Evolutionary conservation across 208 protist genomes (phyloP).

Genomic region (Leishmania mexicana): DNA sequence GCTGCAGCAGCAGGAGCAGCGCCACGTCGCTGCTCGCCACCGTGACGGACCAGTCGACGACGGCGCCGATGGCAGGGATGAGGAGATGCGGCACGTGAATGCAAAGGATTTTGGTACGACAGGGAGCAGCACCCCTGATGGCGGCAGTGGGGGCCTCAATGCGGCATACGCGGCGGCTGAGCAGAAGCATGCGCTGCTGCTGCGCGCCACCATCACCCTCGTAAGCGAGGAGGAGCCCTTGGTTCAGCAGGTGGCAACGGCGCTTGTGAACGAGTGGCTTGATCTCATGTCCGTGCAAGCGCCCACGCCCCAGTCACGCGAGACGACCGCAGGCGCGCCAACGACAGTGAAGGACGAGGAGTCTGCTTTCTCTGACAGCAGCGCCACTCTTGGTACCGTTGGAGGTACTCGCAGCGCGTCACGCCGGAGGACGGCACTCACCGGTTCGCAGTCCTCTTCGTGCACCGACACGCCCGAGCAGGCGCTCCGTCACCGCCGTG

Average conservation of each 20-base stretch:
- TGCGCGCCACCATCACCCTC: slow-evolving; percentile 31
- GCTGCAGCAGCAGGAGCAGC: slow-evolving; percentile 6
- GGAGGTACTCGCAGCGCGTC: neutral
- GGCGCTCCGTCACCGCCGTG: neutral
- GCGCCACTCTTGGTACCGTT: slow-evolving; percentile 5
- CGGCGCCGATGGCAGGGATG: neutral
- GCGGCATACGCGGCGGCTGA: neutral
- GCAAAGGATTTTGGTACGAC: too few species aligned
- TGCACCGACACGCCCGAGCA: neutral
- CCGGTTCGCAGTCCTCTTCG: too few species aligned
- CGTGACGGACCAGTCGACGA: neutral
- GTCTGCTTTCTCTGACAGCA: neutral
- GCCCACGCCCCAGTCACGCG: neutral
- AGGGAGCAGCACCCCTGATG: neutral
- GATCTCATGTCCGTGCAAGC: slow-evolving; percentile 10
- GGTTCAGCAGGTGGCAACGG: slow-evolving; percentile 51
- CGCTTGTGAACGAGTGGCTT: slow-evolving; percentile 50
- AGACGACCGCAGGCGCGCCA: neutral
- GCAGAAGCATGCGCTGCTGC: slow-evolving; percentile 20
- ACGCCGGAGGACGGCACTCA: neutral
- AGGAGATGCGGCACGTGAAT: too few species aligned
- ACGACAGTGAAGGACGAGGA: neutral
- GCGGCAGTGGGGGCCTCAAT: neutral
- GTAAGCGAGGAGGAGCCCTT: slow-evolving; percentile 49
- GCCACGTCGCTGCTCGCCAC: neutral